These are phyloP conservation scores for Petunia axillaris DNA, from an alignment of 257 asterid genomes.

Conservation along the genomic window DNA sequence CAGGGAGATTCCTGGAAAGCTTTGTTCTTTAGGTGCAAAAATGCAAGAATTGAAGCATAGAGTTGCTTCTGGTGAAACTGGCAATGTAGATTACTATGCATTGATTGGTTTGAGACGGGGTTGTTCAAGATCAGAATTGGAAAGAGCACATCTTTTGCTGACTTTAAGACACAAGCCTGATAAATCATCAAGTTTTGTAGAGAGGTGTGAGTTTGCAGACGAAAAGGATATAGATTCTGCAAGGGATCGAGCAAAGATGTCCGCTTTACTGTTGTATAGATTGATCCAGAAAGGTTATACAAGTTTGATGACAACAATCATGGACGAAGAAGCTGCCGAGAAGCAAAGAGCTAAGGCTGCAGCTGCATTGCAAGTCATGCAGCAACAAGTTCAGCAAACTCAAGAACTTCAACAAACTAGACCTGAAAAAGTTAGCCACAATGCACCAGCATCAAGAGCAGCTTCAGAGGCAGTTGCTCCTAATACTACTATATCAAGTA, in stretches of 20 bases:
- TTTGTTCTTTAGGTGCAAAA: conserved; percentile 67
- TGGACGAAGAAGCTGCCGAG: conserved; percentile 61
- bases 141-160: conserved; percentile 68
- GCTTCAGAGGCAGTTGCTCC: background rate
- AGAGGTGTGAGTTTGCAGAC: conserved; percentile 68
- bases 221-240: conserved; percentile 62
- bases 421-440: conserved; percentile 11
- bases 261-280: conserved; percentile 63
- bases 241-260: conserved; percentile 64
- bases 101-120: conserved; percentile 73
- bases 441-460: conserved; percentile 1
- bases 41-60: conserved; percentile 69
- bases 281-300: conserved; percentile 78
- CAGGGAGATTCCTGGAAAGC: conserved; percentile 73
- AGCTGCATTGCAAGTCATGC: conserved; percentile 48
- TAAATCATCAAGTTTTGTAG: conserved; percentile 60
- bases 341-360: conserved; percentile 57
- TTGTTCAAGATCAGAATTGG: conserved; percentile 69
- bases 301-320: conserved; percentile 42
- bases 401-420: conserved; percentile 18
- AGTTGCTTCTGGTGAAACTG: conserved; percentile 69
- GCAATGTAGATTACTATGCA: conserved; percentile 65
- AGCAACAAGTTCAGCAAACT: conserved; percentile 43
- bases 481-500: conserved; percentile 11
- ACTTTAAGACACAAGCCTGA: conserved; percentile 76